Evolutionary conservation across 768 basidiomycete genomes (phyloP).

Genomic region (Leccinum obscurum): DNA sequence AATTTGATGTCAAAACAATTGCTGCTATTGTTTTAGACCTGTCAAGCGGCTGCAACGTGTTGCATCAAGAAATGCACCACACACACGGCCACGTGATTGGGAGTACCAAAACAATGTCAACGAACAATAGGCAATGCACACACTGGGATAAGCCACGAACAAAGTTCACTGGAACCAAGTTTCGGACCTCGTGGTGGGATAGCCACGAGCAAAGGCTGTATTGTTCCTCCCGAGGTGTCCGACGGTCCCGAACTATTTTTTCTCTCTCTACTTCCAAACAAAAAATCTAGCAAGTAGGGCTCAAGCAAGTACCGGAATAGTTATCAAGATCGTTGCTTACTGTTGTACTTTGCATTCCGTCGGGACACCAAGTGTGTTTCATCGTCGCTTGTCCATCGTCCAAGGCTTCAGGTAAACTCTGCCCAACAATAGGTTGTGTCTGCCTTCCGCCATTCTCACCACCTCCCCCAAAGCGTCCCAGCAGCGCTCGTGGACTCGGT

Average conservation of each 20-base stretch:
- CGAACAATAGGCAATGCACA: constrained; percentile 27
- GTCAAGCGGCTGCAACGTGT: neutral
- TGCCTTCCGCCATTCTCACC: constrained; percentile 59
- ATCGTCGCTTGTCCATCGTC: constrained; percentile 15
- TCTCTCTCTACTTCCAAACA: constrained; percentile 1
- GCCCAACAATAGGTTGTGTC: constrained; percentile 50
- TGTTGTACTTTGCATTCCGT: neutral
- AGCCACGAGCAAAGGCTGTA: constrained; percentile 13
- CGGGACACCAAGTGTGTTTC: neutral
- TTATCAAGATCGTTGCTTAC: constrained; percentile 12
- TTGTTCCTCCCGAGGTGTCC: constrained; percentile 14
- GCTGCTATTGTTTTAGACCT: constrained; percentile 23
- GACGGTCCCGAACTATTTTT: neutral
- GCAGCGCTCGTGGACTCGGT: constrained; percentile 36
- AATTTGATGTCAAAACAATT: constrained; percentile 29
- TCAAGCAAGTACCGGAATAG: neutral
- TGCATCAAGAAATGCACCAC: neutral
- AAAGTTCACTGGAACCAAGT: constrained; percentile 9
- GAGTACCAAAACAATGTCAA: neutral
- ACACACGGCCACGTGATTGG: constrained; percentile 24
- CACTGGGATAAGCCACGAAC: neutral
- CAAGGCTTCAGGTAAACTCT: constrained; percentile 37
- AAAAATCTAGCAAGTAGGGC: neutral
- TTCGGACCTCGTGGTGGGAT: neutral
- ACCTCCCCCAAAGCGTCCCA: constrained; percentile 54